phyloP scores from a whole-genome alignment of 257 asterid species.

The Solanum piurae region DNA sequence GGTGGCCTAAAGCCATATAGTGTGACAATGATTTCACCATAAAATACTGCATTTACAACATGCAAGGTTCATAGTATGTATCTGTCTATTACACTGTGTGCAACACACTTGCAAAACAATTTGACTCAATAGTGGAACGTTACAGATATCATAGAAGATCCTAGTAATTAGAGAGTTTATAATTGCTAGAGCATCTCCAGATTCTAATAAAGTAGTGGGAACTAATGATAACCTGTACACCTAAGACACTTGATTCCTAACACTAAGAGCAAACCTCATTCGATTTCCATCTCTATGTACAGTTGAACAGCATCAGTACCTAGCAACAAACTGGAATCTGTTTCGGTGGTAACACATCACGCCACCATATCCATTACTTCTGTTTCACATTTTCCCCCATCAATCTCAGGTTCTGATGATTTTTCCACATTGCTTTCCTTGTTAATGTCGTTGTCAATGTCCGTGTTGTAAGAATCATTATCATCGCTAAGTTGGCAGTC shows the following conservation, averaged over 20 bases:
- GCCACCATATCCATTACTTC: slow-evolving; percentile 26
- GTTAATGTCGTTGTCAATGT: neutral
- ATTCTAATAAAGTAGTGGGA: neutral
- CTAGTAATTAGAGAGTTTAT: neutral
- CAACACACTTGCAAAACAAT: neutral
- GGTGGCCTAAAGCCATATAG: neutral
- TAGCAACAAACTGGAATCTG: slow-evolving; percentile 1
- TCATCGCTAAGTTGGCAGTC: slow-evolving; percentile 1
- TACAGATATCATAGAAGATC: neutral
- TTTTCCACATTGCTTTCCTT: slow-evolving; percentile 21
- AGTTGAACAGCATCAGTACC: slow-evolving; percentile 14
- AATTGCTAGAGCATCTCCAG: neutral
- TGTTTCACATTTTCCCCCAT: slow-evolving; percentile 29
- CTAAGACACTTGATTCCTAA: neutral
- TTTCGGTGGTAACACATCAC: neutral
- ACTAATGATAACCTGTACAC: neutral
- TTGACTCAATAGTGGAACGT: neutral
- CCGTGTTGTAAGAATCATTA: slow-evolving; percentile 5
- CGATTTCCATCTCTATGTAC: slow-evolving; percentile 29
- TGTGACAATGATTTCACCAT: neutral
- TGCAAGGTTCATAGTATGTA: neutral
- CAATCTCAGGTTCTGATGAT: slow-evolving; percentile 33
- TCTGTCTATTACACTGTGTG: neutral
- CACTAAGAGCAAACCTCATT: neutral
- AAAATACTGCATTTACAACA: neutral